Evolutionary conservation across 768 basidiomycete genomes (phyloP).

Genomic region (Trametes punicea): DNA sequence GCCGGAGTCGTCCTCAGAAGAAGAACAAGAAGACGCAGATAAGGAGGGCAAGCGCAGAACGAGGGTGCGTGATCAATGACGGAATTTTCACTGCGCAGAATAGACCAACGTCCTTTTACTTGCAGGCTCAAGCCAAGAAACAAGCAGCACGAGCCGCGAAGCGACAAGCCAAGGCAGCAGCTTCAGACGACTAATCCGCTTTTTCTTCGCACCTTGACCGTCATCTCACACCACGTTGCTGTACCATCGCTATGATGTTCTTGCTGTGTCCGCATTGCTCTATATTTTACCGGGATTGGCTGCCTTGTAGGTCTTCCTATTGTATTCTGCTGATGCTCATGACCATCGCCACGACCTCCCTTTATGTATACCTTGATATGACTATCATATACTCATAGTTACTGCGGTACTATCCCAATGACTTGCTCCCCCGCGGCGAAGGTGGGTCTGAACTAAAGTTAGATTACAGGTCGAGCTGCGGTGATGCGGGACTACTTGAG

Average conservation of each 20-base stretch:
- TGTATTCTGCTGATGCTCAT: conserved; percentile 4
- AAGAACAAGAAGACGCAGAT: conserved; percentile 21
- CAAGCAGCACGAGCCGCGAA: conserved; percentile 23
- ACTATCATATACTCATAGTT: neutral
- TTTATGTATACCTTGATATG: conserved; percentile 11
- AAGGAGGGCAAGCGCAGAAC: conserved; percentile 31
- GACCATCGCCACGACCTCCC: conserved; percentile 1
- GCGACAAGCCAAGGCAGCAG: conserved; percentile 18
- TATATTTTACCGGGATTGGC: conserved; percentile 8
- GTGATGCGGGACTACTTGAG: too few relatives aligned
- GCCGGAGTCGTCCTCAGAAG: conserved; percentile 19
- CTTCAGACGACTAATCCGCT: conserved; percentile 12
- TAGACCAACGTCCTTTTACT: too few relatives aligned
- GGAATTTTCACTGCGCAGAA: too few relatives aligned
- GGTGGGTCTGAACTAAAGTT: too few relatives aligned
- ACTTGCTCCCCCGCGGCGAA: too few relatives aligned
- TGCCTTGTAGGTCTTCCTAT: conserved; percentile 11
- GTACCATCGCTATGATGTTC: conserved; percentile 18
- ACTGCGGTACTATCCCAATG: too few relatives aligned
- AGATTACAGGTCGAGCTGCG: too few relatives aligned
- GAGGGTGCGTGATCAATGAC: conserved; percentile 25
- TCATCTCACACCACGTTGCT: neutral
- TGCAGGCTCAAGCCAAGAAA: conserved; percentile 31
- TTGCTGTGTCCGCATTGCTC: conserved; percentile 21
- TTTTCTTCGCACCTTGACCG: neutral